phyloP scores from a whole-genome alignment of 148 eudicot genomes.

The Camellia japonica region DNA sequence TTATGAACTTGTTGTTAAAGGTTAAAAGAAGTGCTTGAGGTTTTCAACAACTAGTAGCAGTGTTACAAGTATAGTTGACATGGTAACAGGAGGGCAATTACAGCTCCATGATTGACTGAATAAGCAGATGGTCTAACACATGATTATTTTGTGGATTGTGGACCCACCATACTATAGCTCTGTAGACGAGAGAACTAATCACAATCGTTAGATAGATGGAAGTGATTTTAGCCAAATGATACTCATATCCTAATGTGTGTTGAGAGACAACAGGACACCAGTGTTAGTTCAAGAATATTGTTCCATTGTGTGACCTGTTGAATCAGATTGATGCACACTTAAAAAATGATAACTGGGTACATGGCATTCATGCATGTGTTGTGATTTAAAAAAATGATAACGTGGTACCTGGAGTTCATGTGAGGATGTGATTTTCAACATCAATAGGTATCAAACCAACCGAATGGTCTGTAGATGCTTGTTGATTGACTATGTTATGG shows the following conservation, averaged over 20 bases:
- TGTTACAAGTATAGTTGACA: not conserved
- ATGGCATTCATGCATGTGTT: not conserved
- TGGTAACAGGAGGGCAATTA: not conserved
- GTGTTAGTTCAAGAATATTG: not conserved
- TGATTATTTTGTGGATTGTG: not conserved
- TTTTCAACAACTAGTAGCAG: not conserved
- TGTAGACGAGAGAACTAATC: not conserved
- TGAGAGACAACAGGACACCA: not conserved
- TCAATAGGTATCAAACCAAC: not conserved
- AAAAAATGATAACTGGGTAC: not conserved
- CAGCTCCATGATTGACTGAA: not conserved
- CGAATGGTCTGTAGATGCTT: not conserved
- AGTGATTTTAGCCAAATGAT: not conserved
- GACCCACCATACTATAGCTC: not conserved
- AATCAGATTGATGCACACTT: not conserved
- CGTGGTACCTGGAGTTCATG: not conserved
- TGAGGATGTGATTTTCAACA: no score
- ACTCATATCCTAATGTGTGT: not conserved
- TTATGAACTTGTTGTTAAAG: not conserved
- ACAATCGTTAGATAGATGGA: not conserved
- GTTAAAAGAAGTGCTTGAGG: not conserved
- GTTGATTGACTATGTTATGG: not conserved
- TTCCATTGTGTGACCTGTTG: not conserved
- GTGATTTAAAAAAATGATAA: not conserved
- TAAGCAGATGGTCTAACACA: not conserved